Base-by-base conservation (phyloP, 2,329 filamentous ascomycete genomes). In the Cephalotrichum gorgonifer region DNA sequence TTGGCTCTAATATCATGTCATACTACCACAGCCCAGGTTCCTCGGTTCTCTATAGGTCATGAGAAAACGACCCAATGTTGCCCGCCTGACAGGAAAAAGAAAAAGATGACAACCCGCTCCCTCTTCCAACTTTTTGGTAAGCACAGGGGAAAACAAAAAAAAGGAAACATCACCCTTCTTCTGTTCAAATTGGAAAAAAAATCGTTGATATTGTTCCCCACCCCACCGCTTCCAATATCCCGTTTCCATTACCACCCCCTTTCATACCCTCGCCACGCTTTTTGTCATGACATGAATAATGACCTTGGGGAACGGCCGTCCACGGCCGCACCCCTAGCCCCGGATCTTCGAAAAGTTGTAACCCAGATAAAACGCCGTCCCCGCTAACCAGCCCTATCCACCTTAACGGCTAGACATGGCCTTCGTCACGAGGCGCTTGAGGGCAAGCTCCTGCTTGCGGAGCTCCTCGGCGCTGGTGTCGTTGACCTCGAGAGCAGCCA, bases 391-490 rank as follows among this genome's bases (percentile, higher is more conserved):
- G 50, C 50, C 47, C 51, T 54, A 51, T 27, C 43, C 20, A 26
- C 43, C 65, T 82, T 90, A 95, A 72, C 88, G 84, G 65, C 88
- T 90, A 57, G 88, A 83, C 88, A 95, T 95, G 62, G 87, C 90
- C 86, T 97, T 98, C 73, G 93, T 98, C 62, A 98, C 90, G 60
- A 95, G 81, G 65, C 93, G 81, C 88, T 97, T 98, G 57, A 98
- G 81, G 54, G 89, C 89, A 58, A 98, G 78, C 80, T 98, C 93
- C 85, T 96, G 95, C 88, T 97, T 97, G 88, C 95, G 97, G 61
- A 98, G 78, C 67, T 98, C 93, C 61, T 98, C 94, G 54, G 89
- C 86, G 54, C 75, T 73, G 51, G 88, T 87, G 60, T 98, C 94
- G 72, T 91, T 87, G 64, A 98, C 76, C 83, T 98, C 93, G 56